phyloP scores from a whole-genome alignment of 768 basidiomycete genomes.

The Sistotremastrum niveocremeum region DNA sequence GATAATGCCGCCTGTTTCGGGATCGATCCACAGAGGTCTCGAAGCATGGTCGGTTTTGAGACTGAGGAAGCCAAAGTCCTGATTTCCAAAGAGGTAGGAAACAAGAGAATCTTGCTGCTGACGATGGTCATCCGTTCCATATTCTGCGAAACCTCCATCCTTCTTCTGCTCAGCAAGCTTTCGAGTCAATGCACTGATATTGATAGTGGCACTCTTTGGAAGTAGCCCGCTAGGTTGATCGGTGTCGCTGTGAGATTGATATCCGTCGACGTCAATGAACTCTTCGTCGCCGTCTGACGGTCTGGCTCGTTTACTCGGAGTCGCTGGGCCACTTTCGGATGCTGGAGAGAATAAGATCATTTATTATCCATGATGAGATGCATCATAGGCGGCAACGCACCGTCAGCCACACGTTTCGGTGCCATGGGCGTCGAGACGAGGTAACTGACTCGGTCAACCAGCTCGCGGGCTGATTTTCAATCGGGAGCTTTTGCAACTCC shows the following conservation, averaged over 20 bases:
- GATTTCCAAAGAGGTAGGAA: conserved; percentile 64
- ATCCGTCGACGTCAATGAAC: conserved; percentile 6
- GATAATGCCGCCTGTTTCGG: conserved; percentile 85
- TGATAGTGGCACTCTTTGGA: conserved; percentile 69
- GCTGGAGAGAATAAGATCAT: conserved; percentile 6
- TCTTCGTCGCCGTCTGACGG: conserved; percentile 5
- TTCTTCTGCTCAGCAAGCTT: conserved; percentile 52
- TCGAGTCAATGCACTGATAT: conserved; percentile 71
- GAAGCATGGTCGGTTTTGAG: conserved; percentile 85
- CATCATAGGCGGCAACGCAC: conserved; percentile 12
- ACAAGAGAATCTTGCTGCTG: conserved; percentile 63
- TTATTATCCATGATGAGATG: conserved; percentile 11
- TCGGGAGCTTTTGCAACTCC: too few relatives aligned
- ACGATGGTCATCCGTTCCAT: conserved; percentile 50
- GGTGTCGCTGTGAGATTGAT: conserved; percentile 5
- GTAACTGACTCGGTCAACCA: too few relatives aligned
- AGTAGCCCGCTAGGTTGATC: conserved; percentile 24
- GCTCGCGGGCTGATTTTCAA: too few relatives aligned
- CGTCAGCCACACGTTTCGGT: conserved; percentile 28
- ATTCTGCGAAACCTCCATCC: conserved; percentile 27
- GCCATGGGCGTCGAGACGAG: conserved; percentile 14
- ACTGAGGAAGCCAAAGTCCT: conserved; percentile 77
- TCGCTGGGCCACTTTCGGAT: too few relatives aligned
- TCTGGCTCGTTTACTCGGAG: conserved; percentile 3
- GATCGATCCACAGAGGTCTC: conserved; percentile 93